Evolutionary conservation across 1,284 basidiomycete genomes (phyloP).

Genomic region (Puccinia triticina): DNA sequence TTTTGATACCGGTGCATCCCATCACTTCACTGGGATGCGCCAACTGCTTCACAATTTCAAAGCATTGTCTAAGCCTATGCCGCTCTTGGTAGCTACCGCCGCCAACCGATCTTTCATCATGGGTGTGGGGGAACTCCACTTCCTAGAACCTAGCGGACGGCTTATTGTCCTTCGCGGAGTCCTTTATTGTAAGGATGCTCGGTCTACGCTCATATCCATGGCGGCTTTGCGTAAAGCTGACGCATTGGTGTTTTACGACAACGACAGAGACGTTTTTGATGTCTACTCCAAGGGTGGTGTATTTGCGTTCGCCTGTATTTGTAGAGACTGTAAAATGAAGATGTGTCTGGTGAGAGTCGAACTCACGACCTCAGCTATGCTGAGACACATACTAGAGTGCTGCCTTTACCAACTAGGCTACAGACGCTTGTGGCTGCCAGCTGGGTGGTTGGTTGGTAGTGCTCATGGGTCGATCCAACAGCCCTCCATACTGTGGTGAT

Average conservation of each 20-base stretch:
- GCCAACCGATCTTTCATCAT: neutral
- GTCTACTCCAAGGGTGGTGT: neutral
- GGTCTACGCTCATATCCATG: slow-evolving; percentile 6
- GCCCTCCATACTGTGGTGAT: no score
- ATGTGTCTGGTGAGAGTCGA: no score
- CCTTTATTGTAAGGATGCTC: neutral
- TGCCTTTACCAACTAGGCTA: no score
- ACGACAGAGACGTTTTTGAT: neutral
- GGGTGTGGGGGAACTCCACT: neutral
- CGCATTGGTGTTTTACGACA: neutral
- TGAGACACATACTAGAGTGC: no score
- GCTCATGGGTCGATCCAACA: no score
- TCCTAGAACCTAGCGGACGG: neutral
- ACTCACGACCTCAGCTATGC: no score
- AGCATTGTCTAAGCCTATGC: neutral
- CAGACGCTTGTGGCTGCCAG: no score
- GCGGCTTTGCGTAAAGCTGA: neutral
- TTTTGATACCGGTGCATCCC: slow-evolving; percentile 6
- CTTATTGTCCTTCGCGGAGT: neutral
- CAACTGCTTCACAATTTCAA: neutral
- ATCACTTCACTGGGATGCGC: neutral
- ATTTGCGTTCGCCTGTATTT: neutral
- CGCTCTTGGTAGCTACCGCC: neutral
- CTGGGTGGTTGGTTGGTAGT: no score
- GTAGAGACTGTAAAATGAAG: no score